Percentiles rank a stretch among this genome's conserved stretches.
Conservation (phyloP, 176 grass and related monocot species). For the Eleusine indica region DNA sequence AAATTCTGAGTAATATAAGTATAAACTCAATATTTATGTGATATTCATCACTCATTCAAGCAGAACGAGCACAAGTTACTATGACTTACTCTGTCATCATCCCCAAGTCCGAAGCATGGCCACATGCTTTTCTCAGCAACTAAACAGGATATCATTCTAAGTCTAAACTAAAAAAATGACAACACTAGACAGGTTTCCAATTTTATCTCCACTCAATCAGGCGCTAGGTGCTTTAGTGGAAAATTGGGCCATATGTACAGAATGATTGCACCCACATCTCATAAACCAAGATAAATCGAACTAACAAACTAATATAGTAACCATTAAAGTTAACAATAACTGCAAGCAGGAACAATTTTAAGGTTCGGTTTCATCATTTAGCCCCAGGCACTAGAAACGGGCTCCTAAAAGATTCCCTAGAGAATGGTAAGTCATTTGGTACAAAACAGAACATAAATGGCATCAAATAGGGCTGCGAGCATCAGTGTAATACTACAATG, state of each 20-base stretch:
- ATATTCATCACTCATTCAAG: no score
- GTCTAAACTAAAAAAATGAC: no score
- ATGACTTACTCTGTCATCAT: no score
- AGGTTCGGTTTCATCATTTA: constrained; percentile 1
- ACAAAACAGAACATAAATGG: constrained; percentile 6
- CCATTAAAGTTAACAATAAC: not conserved
- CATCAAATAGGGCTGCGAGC: constrained; percentile 22
- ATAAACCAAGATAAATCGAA: no score
- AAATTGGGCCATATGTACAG: not conserved
- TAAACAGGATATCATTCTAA: no score
- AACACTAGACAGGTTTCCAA: not conserved
- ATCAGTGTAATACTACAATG: not conserved
- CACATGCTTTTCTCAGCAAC: no score
- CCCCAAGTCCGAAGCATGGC: no score
- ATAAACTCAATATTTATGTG: no score
- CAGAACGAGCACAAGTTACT: no score
- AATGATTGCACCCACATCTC: not conserved
- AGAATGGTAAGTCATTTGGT: not conserved
- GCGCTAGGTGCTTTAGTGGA: not conserved
- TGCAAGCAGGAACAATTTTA: constrained; percentile 8
- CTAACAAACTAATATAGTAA: no score
- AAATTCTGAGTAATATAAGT: no score
- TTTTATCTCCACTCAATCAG: not conserved
- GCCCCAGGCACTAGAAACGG: constrained; percentile 4
- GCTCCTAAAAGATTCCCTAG: constrained; percentile 7